phyloP scores from a whole-genome alignment of 176 grass and related monocot genomes.

The Olyra latifolia region DNA sequence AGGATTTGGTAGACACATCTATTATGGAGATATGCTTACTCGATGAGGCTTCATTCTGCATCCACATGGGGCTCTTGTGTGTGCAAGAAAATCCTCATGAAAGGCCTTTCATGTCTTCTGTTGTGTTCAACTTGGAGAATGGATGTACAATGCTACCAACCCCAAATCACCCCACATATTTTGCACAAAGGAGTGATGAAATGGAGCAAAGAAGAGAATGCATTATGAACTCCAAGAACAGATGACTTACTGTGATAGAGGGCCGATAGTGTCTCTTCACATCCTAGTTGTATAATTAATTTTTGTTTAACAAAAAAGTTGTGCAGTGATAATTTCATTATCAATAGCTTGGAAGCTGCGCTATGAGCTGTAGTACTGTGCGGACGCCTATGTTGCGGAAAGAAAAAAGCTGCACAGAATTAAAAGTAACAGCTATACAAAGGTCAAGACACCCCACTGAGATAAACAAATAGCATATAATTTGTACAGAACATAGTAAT shows the following conservation, averaged over 20 bases:
- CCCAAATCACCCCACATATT: conserved; percentile 21
- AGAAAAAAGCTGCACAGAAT: too few relatives aligned
- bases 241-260: not conserved
- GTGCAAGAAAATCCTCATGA: conserved; percentile 48
- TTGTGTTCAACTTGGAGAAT: conserved; percentile 44
- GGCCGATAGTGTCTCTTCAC: conserved; percentile 13
- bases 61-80: conserved; percentile 45
- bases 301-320: too few relatives aligned
- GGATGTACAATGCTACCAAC: conserved; percentile 7
- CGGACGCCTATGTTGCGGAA: too few relatives aligned
- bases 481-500: too few relatives aligned
- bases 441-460: too few relatives aligned
- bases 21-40: conserved; percentile 27
- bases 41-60: conserved; percentile 23
- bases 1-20: conserved; percentile 27
- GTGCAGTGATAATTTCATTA: too few relatives aligned
- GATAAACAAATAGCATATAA: too few relatives aligned
- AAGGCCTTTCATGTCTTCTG: conserved; percentile 40
- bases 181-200: not conserved
- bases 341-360: too few relatives aligned
- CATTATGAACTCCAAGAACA: not conserved
- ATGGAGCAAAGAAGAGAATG: not conserved
- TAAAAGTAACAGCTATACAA: too few relatives aligned
- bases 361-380: too few relatives aligned
- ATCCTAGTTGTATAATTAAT: too few relatives aligned